Evolutionary conservation across 2,329 filamentous ascomycete species (phyloP), one percentile per base, ranked within the genome.

Genomic region (Drechslerella coelobrocha): DNA sequence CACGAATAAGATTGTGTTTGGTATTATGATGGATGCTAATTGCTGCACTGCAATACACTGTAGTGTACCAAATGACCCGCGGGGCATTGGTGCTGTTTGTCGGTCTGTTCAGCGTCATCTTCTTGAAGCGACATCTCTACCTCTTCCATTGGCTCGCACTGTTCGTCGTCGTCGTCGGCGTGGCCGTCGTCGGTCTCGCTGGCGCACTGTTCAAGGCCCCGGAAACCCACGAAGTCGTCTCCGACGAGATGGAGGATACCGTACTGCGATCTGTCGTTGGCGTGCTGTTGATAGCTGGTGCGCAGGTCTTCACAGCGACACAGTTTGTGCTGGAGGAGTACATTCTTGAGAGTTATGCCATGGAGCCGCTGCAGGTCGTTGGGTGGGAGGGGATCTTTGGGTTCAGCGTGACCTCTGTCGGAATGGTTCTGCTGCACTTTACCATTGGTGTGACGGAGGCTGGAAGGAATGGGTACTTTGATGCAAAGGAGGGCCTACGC

Each of bases 341-440:
- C 82, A 91, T 99, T 74, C 84, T 99, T 77, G 87, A 90, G 78
- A 84, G 86, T 74, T 90, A 89, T 75, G 84, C 84, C n/a, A 84
- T 90, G 79, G 90, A 94, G 76, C 93, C 94, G 0, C 86, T 99
- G 73, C 88, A 88, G 76, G 91, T 97, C 19, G 94, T 99, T 27
- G 93, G 92, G 29, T 99, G 92, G 92, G 94, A 99, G 80, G 94
- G 94, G 19, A 75, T 96, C 2, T 99, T 97, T 78, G 94, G 94
- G 0, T 92, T 97, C 77, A 74, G 82, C 3, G 86, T 93, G 54
- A 99, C 94, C 0, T 78, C 92, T 3, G 73, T 92, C 2, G 87
- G 84, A 24, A 97, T 97, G 88, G 78, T 91, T 2, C 80, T 96
- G 39, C 79, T 97, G 77, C 91, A 99, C 79, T 81, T 91, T 21